phyloP scores from a whole-genome alignment of 768 basidiomycete genomes.

The Termitomyces titanicus region DNA sequence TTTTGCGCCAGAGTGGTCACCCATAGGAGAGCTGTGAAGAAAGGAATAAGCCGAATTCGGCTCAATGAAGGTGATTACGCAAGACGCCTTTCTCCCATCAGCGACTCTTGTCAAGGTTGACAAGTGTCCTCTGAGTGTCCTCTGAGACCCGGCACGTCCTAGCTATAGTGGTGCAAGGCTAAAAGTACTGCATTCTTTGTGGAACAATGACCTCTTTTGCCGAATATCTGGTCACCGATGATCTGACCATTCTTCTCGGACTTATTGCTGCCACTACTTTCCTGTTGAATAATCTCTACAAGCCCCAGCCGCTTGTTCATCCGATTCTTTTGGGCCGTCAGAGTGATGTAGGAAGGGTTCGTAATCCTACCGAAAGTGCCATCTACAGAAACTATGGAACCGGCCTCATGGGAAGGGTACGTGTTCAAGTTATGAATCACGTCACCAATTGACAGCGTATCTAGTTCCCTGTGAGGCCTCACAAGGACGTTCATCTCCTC shows the following conservation, averaged over 20 bases:
- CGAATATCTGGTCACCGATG: conserved; percentile 70
- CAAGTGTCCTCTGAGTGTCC: not conserved
- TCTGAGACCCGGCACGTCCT: too few species aligned
- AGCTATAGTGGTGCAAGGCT: too few species aligned
- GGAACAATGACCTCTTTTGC: conserved; percentile 27
- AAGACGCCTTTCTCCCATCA: conserved; percentile 10
- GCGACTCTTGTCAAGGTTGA: not conserved
- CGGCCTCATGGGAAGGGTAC: conserved; percentile 75
- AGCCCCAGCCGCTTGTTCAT: conserved; percentile 82
- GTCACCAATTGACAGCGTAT: conserved; percentile 3
- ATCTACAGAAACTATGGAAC: conserved; percentile 90
- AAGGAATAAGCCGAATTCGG: not conserved
- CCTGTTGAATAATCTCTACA: conserved; percentile 74
- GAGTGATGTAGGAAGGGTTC: conserved; percentile 81
- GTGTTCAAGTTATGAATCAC: conserved; percentile 22
- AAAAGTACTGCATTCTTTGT: not conserved
- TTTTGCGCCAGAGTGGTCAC: not conserved
- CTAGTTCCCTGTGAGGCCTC: conserved; percentile 72
- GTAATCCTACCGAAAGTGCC: conserved; percentile 80
- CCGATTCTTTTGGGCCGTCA: conserved; percentile 92
- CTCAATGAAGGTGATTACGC: conserved; percentile 9
- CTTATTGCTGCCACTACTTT: conserved; percentile 76
- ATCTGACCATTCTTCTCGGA: conserved; percentile 72
- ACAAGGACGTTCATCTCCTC: conserved; percentile 66
- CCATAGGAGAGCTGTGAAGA: not conserved